phyloP scores from a whole-genome alignment of 345 rosid genomes.

The Salix koriyanagi region DNA sequence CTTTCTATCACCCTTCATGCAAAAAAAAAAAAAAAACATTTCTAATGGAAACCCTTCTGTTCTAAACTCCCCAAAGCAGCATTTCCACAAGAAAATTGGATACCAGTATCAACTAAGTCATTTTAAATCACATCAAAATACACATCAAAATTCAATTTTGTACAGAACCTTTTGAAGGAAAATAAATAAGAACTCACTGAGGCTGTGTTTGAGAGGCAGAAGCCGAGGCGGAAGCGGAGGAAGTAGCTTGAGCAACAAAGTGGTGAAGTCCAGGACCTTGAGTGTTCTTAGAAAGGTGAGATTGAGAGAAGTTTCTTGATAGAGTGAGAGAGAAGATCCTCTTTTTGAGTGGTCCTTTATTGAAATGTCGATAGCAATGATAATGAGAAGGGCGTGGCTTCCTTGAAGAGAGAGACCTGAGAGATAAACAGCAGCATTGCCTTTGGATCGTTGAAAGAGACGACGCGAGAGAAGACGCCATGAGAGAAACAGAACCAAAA shows the following conservation, averaged over 20 bases:
- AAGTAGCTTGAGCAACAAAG: constrained; percentile 48
- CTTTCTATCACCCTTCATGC: too few species aligned
- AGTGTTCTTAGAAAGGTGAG: constrained; percentile 24
- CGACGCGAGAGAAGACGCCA: constrained; percentile 71
- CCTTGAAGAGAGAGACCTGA: constrained; percentile 36
- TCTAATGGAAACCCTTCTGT: too few species aligned
- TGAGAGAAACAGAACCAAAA: not conserved
- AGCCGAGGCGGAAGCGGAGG: constrained; percentile 24
- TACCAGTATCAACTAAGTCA: too few species aligned
- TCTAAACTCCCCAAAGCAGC: too few species aligned
- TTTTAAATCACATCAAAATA: too few species aligned
- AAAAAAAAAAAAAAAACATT: too few species aligned
- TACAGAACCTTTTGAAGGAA: too few species aligned
- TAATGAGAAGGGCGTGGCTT: constrained; percentile 17
- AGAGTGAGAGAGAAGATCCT: constrained; percentile 27
- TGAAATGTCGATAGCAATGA: constrained; percentile 12
- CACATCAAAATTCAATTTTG: too few species aligned
- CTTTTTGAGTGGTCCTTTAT: constrained; percentile 18
- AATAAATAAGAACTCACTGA: constrained; percentile 38
- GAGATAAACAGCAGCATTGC: constrained; percentile 33
- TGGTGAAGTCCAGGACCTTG: constrained; percentile 56
- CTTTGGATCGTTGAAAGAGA: constrained; percentile 51
- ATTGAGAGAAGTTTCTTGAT: constrained; percentile 47
- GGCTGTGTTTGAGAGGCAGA: constrained; percentile 30
- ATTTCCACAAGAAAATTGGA: too few species aligned